A percentile compares a stretch with the other conserved stretches of the same genome.
phyloP scores from a whole-genome alignment of 176 grass and related monocot genomes.

The Poa annua region DNA sequence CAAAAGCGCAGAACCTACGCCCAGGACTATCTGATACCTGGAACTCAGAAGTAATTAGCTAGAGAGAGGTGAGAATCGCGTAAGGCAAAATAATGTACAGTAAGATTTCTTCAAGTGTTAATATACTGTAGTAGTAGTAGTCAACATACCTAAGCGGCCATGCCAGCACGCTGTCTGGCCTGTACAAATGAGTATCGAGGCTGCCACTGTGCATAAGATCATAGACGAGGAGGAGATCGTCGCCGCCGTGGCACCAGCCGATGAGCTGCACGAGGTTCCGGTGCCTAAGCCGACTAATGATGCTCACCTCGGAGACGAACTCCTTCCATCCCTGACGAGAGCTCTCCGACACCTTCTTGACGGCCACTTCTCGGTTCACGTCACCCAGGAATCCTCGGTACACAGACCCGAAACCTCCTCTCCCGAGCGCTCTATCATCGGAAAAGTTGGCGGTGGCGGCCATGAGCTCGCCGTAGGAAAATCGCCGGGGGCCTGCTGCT shows the following conservation, averaged over 20 bases:
- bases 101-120: too few relatives aligned
- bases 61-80: too few relatives aligned
- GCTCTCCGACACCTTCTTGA: conserved; percentile 26
- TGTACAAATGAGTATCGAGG: conserved; percentile 31
- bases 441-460: conserved; percentile 22
- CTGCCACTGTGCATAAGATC: conserved; percentile 28
- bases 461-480: conserved; percentile 1
- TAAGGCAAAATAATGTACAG: too few relatives aligned
- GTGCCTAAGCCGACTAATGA: conserved; percentile 46
- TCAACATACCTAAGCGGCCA: conserved; percentile 33
- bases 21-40: conserved; percentile 21
- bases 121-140: too few relatives aligned
- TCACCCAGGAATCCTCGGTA: not conserved
- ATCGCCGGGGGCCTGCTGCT: not conserved
- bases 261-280: too few relatives aligned
- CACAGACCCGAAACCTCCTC: conserved; percentile 9
- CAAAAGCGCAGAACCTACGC: rapidly evolving
- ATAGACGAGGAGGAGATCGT: too few relatives aligned
- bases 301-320: conserved; percentile 53
- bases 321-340: conserved; percentile 56
- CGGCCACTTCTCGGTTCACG: not conserved
- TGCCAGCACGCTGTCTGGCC: not conserved
- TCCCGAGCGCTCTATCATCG: not conserved
- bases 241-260: too few relatives aligned
- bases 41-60: too few relatives aligned